Evolutionary conservation across 768 basidiomycete species (phyloP).

Genomic region (Mycena haematopus): DNA sequence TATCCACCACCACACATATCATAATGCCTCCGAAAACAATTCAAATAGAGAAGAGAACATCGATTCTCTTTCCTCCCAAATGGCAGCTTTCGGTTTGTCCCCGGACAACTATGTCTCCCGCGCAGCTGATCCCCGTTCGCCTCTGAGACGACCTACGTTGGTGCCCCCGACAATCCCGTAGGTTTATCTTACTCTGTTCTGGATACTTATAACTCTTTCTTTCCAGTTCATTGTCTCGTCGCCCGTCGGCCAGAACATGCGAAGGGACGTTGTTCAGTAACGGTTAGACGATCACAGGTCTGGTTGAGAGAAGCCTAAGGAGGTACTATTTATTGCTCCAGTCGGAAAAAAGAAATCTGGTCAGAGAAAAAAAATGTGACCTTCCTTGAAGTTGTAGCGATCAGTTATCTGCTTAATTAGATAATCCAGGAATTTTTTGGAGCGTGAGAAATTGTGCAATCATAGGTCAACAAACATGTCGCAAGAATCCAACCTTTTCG

Average conservation of each 20-base stretch:
- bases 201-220: background rate
- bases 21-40: background rate
- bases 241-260: conserved; percentile 3
- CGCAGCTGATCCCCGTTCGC: conserved; percentile 22
- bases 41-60: background rate
- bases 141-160: background rate
- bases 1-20: background rate
- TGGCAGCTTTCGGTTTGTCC: conserved; percentile 7
- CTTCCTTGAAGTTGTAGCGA: too few relatives aligned
- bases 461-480: conserved; percentile 10
- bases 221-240: conserved; percentile 2
- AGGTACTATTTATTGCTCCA: too few relatives aligned
- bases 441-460: too few relatives aligned
- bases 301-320: too few relatives aligned
- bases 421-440: too few relatives aligned
- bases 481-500: conserved; percentile 10
- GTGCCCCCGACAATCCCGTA: background rate
- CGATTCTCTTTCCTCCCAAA: background rate
- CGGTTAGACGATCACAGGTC: background rate
- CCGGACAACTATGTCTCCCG: background rate
- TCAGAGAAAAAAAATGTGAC: too few relatives aligned
- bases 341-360: too few relatives aligned
- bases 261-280: conserved; percentile 3
- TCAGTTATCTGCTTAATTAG: too few relatives aligned
- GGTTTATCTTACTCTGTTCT: background rate